Conservation (phyloP, 1,284 basidiomycete species). For the Irpex lacteus region DNA sequence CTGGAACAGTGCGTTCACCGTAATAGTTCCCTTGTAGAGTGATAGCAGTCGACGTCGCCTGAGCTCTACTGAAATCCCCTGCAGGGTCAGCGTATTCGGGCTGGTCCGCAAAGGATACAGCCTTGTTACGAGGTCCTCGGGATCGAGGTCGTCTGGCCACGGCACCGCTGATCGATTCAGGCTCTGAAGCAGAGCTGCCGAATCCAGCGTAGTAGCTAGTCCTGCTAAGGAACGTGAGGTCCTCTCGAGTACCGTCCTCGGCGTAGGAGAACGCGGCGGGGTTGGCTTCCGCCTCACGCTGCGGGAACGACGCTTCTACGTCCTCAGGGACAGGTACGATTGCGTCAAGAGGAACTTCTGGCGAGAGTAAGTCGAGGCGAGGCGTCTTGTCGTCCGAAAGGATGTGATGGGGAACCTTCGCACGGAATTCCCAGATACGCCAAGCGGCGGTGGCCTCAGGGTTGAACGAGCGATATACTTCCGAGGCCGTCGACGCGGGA, state of each 20-base stretch:
- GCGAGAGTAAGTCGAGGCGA: not conserved
- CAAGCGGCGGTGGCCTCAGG: not conserved
- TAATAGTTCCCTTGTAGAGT: no score
- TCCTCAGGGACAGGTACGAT: not conserved
- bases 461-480: not conserved
- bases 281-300: not conserved
- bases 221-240: not conserved
- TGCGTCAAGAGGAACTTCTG: not conserved
- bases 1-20: no score
- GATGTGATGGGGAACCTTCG: not conserved
- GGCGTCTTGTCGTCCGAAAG: not conserved
- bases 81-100: not conserved
- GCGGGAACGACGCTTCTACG: not conserved
- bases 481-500: not conserved
- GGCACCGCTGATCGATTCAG: not conserved
- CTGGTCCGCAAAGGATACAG: no score
- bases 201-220: not conserved
- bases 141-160: no score
- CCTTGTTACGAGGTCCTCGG: no score
- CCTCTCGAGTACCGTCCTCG: not conserved
- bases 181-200: not conserved
- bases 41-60: not conserved
- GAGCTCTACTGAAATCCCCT: not conserved
- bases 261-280: not conserved
- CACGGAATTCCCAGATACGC: not conserved